phyloP scores from a whole-genome alignment of 306 rosid species.

The Vachellia pachyceras region DNA sequence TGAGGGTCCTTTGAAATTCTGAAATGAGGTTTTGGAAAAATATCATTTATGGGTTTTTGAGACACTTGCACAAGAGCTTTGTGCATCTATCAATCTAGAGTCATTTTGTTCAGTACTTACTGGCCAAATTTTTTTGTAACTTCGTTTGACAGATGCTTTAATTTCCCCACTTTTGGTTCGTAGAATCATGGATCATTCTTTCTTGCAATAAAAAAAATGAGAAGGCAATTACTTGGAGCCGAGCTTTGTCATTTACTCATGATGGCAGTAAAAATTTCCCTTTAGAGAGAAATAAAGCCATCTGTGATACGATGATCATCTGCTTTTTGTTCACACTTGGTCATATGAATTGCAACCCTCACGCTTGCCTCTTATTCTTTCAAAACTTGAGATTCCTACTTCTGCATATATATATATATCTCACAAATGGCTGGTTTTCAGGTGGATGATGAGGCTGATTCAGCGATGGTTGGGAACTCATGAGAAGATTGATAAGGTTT shows the following conservation, averaged over 20 bases:
- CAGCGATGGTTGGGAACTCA: constrained; percentile 40
- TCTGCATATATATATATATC: neutral
- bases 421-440: constrained; percentile 39
- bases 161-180: too few species aligned
- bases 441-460: constrained; percentile 66
- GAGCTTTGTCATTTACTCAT: constrained; percentile 18
- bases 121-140: too few species aligned
- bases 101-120: too few species aligned
- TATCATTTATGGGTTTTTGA: too few species aligned
- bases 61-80: too few species aligned
- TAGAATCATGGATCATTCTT: too few species aligned
- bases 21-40: too few species aligned
- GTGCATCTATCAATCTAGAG: too few species aligned
- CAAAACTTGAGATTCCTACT: constrained; percentile 18
- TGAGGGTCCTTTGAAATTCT: too few species aligned
- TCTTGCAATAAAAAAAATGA: too few species aligned
- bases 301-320: neutral
- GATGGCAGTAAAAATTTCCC: neutral
- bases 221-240: neutral
- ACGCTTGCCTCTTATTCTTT: constrained; percentile 6
- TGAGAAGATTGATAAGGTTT: constrained; percentile 46
- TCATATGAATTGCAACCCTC: constrained; percentile 12
- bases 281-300: neutral
- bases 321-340: neutral
- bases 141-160: too few species aligned